Evolutionary conservation across 257 asterid species (phyloP).

Genomic region (Fraxinus americana): DNA sequence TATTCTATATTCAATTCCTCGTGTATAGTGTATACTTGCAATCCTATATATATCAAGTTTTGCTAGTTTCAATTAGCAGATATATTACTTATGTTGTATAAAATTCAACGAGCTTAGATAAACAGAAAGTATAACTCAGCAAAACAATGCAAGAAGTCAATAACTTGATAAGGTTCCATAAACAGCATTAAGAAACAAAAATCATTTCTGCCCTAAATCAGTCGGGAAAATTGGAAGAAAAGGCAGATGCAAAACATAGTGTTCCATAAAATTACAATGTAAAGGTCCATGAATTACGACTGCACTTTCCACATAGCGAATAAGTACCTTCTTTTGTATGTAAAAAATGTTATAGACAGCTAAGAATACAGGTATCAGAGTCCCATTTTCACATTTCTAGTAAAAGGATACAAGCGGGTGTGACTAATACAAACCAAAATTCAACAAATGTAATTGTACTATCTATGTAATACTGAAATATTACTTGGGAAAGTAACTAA

Average conservation of each 20-base stretch:
- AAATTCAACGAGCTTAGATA: background rate
- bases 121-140: too few relatives aligned
- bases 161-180: background rate
- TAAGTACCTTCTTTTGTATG: background rate
- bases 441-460: too few relatives aligned
- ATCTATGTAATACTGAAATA: constrained; percentile 1
- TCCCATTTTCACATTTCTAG: constrained; percentile 4
- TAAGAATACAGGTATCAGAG: constrained; percentile 6
- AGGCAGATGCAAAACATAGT: background rate
- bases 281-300: background rate
- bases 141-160: background rate
- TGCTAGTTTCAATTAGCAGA: constrained; percentile 9
- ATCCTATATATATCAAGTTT: constrained; percentile 15
- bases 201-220: background rate
- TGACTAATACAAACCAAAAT: background rate
- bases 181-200: background rate
- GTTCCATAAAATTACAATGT: background rate
- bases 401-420: background rate
- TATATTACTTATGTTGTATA: constrained; percentile 9
- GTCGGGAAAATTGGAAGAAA: background rate
- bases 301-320: background rate
- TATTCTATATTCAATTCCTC: constrained; percentile 15
- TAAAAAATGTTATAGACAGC: constrained; percentile 3
- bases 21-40: constrained; percentile 10
- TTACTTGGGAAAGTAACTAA: constrained; percentile 16